These are phyloP conservation scores for Mycena haematopus DNA, from an alignment of 768 basidiomycete species.

Conservation along the genomic window DNA sequence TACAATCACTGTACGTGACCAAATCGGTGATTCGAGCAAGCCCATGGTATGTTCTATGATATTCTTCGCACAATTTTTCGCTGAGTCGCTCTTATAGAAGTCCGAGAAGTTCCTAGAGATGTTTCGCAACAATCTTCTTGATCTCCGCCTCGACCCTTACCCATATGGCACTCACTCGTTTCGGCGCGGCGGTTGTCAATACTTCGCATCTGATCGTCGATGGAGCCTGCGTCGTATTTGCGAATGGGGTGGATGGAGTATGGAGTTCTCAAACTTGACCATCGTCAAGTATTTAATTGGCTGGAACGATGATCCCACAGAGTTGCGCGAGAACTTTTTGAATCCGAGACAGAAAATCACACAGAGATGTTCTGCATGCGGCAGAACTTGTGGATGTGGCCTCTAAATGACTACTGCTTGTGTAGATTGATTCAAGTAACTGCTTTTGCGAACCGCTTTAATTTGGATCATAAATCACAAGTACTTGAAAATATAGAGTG, in stretches of 20 bases:
- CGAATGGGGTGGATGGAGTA: constrained; percentile 56
- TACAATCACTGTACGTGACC: constrained; percentile 37
- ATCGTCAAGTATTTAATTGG: constrained; percentile 52
- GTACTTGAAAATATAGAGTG: no score
- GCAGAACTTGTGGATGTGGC: constrained; percentile 39
- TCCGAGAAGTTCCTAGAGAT: constrained; percentile 44
- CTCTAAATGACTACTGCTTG: background rate
- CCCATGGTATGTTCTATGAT: constrained; percentile 34
- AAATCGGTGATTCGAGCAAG: constrained; percentile 29
- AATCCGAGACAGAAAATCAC: constrained; percentile 37
- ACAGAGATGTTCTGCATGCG: constrained; percentile 36
- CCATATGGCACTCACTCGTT: constrained; percentile 50
- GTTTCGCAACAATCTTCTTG: constrained; percentile 47
- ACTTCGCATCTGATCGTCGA: constrained; percentile 37
- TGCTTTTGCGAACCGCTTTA: no score
- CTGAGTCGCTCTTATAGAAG: constrained; percentile 32
- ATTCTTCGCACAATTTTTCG: background rate
- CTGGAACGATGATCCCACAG: constrained; percentile 45
- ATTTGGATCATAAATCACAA: no score
- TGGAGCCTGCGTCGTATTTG: constrained; percentile 48
- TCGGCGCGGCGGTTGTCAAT: constrained; percentile 51
- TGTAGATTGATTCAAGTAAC: constrained; percentile 12
- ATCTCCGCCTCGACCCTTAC: no score
- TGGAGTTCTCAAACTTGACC: constrained; percentile 44
- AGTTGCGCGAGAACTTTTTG: constrained; percentile 43